Base-by-base conservation (phyloP, 2,329 filamentous ascomycete genomes). In the Ambrosiella beaveri region DNA sequence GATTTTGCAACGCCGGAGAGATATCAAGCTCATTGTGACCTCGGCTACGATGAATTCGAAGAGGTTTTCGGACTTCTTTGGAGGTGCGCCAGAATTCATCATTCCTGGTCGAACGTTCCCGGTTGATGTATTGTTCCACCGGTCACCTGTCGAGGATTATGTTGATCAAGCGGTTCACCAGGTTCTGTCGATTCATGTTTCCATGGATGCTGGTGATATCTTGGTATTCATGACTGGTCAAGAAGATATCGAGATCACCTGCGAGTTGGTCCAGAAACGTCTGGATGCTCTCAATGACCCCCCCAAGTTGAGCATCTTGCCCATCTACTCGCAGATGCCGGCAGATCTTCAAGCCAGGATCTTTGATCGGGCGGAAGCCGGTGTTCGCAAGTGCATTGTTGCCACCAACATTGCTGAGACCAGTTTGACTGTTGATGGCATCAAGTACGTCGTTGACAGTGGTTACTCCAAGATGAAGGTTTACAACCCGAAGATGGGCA, bases 291-390 rank as follows among this genome's bases (percentile, higher is more conserved):
- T 98, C 38, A 97, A 96, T 62, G 90, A 98, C 65, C 91, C 93
- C 0, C 90, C 93, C 1, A 91, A 95, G 67, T 80, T 98, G 60
- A 91, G 87, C 67, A 95, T 98, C 57, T 72, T 98, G 36, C 94
- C 94, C 0, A 97, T 98, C 58, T 98, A 98, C 79, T 96, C 89
- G 76, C 93, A 98, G 70, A 96, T 98, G 93, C 94, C 93, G 1
- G 93, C 93, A 39, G 94, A 98, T 69, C 74, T 98, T 40, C 94
- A 98, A 70, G 88, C 93, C 61, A 97, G 94, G 71, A 98, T 98
- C 63, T 98, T 98, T 65, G 91, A 98, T 66, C 82, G 84, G 63
- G 93, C 94, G 1, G 76, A 87, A 1, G 85, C 90, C 0, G 93
- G 93, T 1, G 90, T 95, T 3, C 83, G 93, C 60, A 98, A 98